Evolutionary conservation across 73 alveolate species (phyloP), one percentile per base, ranked within the genome.

Genomic region (Effrenium voratum): DNA sequence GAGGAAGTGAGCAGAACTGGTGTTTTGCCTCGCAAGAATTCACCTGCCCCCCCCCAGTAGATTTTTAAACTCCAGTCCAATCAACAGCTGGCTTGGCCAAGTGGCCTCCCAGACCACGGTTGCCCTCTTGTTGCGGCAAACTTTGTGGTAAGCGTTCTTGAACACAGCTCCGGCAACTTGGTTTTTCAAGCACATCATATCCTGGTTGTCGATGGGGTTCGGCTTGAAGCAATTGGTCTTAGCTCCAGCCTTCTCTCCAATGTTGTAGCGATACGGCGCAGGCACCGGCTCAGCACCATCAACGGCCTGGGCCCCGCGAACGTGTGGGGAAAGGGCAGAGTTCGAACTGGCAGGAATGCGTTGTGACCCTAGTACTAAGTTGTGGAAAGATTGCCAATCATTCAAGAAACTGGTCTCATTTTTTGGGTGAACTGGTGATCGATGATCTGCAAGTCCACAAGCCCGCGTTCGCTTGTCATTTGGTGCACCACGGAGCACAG

Each of bases 151-250:
- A 55, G 12, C 40, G 3, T 55, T 55, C 22, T 73, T 73, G 84
- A 73, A 40, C 38, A 73, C 84, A 32, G 34, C 55, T 36, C 84
- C 84, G 55, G 40, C 1, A 36, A 44, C 34, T 36, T 34, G 84
- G 34, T 73, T 49, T 34, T 73, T 73, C 36, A 73, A 32, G 16
- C 40, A 38, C 55, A 40, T 40, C 55, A 40, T 40, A 55, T 73
- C 84, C 32, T 34, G 55, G 49, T 16, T 16, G 34, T 73, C 84
- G n/a, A 73, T 1, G 3, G 84, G n/a, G 16, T 40, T 73, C 8
- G 84, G 84, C 15, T 55, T 49, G 34, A 73, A 40, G 55, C 84
- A 73, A 40, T 73, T 49, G n/a, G 84, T 73, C 34, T 73, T 73
- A n/a, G 36, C 55, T 1, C 84, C 84, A 6, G 55, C 55, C 57